Percentiles rank a stretch among this genome's conserved stretches.
These are phyloP conservation scores for Termitomyces heimii DNA, from an alignment of 768 basidiomycete genomes.

Conservation along the genomic window DNA sequence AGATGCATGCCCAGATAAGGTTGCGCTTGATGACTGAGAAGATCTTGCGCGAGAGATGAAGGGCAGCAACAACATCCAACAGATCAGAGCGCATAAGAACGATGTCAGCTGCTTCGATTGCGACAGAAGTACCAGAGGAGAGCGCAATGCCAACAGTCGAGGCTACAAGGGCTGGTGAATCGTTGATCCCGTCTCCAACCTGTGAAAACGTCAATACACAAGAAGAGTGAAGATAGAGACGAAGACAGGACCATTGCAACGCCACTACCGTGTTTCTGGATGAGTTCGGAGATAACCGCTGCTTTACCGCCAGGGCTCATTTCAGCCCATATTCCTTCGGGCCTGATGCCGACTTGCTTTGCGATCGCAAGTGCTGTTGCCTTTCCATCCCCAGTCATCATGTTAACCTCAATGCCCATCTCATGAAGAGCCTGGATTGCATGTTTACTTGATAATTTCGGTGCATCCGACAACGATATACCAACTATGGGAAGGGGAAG, in stretches of 20 bases:
- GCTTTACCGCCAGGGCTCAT: slow-evolving; percentile 98
- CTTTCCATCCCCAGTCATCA: slow-evolving; percentile 93
- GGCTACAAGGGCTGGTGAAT: slow-evolving; percentile 94
- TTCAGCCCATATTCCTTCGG: slow-evolving; percentile 81
- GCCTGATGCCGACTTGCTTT: slow-evolving; percentile 79
- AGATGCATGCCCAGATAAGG: slow-evolving; percentile 93
- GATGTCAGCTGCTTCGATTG: slow-evolving; percentile 96
- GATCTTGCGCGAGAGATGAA: slow-evolving; percentile 84
- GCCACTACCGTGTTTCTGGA: slow-evolving; percentile 62
- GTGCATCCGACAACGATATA: slow-evolving; percentile 80
- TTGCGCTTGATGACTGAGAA: slow-evolving; percentile 90
- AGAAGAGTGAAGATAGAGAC: background rate
- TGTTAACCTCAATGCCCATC: slow-evolving; percentile 90
- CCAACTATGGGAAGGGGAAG: slow-evolving; percentile 63
- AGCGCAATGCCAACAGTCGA: slow-evolving; percentile 96
- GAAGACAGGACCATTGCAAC: slow-evolving; percentile 78
- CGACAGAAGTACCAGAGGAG: slow-evolving; percentile 93
- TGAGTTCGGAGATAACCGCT: slow-evolving; percentile 72
- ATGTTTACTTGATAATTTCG: slow-evolving; percentile 78
- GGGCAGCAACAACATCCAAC: slow-evolving; percentile 94
- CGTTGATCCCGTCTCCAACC: slow-evolving; percentile 99
- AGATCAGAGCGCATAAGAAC: slow-evolving; percentile 97
- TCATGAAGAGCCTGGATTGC: slow-evolving; percentile 74
- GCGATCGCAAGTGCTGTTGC: slow-evolving; percentile 87
- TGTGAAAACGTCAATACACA: slow-evolving; percentile 21